phyloP scores from a whole-genome alignment of 495 filamentous ascomycete species.

The Penicillium silybi region DNA sequence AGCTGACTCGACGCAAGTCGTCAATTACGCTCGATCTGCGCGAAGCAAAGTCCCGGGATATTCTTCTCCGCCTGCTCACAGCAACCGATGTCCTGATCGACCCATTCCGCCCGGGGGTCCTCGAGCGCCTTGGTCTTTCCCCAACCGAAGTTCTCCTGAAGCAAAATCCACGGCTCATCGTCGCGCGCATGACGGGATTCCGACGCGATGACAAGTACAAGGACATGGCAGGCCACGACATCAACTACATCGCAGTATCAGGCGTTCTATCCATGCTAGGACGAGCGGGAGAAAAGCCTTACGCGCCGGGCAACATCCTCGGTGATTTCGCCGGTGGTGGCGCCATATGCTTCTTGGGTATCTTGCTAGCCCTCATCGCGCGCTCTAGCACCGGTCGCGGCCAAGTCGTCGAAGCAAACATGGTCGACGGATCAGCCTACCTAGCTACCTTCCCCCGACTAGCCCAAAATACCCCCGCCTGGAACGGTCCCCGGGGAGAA shows the following conservation, averaged over 20 bases:
- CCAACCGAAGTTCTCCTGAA: slow-evolving; percentile 58
- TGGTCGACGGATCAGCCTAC: slow-evolving; percentile 86
- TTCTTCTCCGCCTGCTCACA: slow-evolving; percentile 61
- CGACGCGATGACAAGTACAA: slow-evolving; percentile 79
- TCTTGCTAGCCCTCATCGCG: slow-evolving; percentile 43
- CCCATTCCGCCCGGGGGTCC: slow-evolving; percentile 84
- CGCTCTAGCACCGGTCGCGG: slow-evolving; percentile 57
- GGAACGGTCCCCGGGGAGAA: slow-evolving; percentile 60
- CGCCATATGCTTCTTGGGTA: slow-evolving; percentile 63
- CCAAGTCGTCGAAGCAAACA: slow-evolving; percentile 90
- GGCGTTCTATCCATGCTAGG: slow-evolving; percentile 78
- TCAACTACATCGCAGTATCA: slow-evolving; percentile 91
- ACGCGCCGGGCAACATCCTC: slow-evolving; percentile 76
- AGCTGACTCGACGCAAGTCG: slow-evolving; percentile 71
- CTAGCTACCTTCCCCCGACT: slow-evolving; percentile 73
- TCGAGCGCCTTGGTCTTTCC: slow-evolving; percentile 75
- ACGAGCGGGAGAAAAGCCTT: slow-evolving; percentile 60
- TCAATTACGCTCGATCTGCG: slow-evolving; percentile 79
- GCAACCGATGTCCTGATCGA: slow-evolving; percentile 80
- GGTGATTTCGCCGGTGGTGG: slow-evolving; percentile 92
- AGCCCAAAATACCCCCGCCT: slow-evolving; percentile 51
- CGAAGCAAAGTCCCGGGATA: slow-evolving; percentile 51
- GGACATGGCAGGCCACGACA: slow-evolving; percentile 93
- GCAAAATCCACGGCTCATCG: slow-evolving; percentile 72
- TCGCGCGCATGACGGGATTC: slow-evolving; percentile 86